Percentiles rank a stretch among this genome's conserved stretches.
Conservation (phyloP, 768 basidiomycete species). For the Mycena filopes region DNA sequence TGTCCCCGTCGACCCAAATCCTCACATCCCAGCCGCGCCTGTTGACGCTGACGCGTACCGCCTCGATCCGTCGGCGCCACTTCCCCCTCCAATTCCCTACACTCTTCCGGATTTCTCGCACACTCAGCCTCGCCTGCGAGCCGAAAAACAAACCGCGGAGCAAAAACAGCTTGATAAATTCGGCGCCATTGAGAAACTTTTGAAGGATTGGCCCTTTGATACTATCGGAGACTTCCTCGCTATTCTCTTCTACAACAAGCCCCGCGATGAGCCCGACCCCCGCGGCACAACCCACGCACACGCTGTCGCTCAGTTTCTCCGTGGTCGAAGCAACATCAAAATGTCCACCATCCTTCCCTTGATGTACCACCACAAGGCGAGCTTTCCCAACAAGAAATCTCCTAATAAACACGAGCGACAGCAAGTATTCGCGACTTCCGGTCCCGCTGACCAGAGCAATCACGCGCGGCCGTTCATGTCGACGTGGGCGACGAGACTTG, state of each 20-base stretch:
- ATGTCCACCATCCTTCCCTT: background rate
- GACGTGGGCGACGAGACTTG: background rate
- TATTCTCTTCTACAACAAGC: constrained; percentile 3
- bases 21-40: too few species aligned
- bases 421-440: background rate
- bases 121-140: too few species aligned
- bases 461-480: constrained; percentile 1
- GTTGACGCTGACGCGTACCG: too few species aligned
- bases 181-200: too few species aligned
- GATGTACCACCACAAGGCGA: background rate
- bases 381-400: background rate
- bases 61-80: too few species aligned
- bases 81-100: too few species aligned
- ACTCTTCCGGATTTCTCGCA: too few species aligned
- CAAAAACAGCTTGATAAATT: too few species aligned
- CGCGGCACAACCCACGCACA: background rate
- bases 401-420: background rate
- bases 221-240: background rate
- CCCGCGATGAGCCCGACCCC: background rate
- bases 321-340: background rate
- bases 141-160: too few species aligned
- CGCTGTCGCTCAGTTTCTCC: constrained; percentile 1
- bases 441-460: background rate
- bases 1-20: too few species aligned
- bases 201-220: background rate